Percentiles rank a stretch among this genome's conserved stretches.
Conservation (phyloP, 805 yeast genomes). For the Hanseniaspora valbyensis region DNA sequence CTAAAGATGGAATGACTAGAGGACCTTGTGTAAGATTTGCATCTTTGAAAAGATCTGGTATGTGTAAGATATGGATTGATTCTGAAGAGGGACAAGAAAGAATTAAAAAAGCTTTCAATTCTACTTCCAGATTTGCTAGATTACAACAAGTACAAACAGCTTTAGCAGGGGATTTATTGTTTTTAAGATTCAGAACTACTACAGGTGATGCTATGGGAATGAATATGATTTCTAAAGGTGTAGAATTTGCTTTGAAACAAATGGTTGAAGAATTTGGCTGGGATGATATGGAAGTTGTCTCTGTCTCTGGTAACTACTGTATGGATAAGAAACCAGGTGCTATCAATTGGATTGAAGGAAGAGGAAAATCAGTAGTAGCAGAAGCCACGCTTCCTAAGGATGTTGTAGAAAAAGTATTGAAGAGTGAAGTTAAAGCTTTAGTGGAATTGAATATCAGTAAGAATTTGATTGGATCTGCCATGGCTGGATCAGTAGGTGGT, state of each 20-base stretch:
- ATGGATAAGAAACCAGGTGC: constrained; percentile 97
- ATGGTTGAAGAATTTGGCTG: constrained; percentile 86
- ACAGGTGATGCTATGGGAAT: constrained; percentile 99
- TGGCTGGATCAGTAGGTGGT: constrained; percentile 98
- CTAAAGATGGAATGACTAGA: constrained; percentile 97
- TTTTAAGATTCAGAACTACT: constrained; percentile 89
- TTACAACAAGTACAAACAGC: constrained; percentile 85
- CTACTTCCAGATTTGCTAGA: constrained; percentile 95
- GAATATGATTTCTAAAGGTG: constrained; percentile 99
- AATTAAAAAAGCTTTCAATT: constrained; percentile 82
- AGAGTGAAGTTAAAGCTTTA: constrained; percentile 83
- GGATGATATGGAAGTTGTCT: constrained; percentile 84
- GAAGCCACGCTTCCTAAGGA: constrained; percentile 82
- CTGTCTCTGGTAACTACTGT: constrained; percentile 95
- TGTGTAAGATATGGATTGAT: constrained; percentile 89
- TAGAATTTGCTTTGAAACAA: constrained; percentile 69
- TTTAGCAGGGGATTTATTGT: constrained; percentile 81
- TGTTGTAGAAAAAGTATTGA: constrained; percentile 69
- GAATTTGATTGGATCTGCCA: constrained; percentile 90
- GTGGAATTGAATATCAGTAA: constrained; percentile 82
- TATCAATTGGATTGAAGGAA: constrained; percentile 97
- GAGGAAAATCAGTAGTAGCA: constrained; percentile 96
- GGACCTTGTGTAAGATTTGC: constrained; percentile 96
- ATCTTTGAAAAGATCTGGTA: constrained; percentile 74
- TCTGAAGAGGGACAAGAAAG: constrained; percentile 81